Base-by-base conservation (phyloP, 2,329 filamentous ascomycete species). In the Myriosclerotinia scirpicola region DNA sequence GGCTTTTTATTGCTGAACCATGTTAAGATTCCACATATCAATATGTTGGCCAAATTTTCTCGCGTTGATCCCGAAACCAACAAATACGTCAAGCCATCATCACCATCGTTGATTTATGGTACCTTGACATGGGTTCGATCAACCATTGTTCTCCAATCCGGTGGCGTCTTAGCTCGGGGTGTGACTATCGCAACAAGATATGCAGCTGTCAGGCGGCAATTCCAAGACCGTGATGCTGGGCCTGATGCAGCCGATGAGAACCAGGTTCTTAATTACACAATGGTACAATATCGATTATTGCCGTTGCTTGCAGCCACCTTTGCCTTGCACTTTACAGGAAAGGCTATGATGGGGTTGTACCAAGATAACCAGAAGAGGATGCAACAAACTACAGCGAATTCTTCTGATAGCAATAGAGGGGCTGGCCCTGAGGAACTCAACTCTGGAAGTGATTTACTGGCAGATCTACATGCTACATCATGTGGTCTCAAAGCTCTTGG, bases 181-280 rank as follows among this genome's bases (percentile, higher is more conserved):
- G 90, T 92, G 2, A 92, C 90, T 20, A 93, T 93, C 69, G 90
- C 90, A 5, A 90, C 87, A 2, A 84, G 90, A 65, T 93, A 93
- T 78, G 87, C 86, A 67, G 85, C 90, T 3, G 86, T 93, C 5
- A 84, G 90, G 60, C 83, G 89, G n/a, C 90, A 93, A 74, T 93
- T 93, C 80, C 87, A 91, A 76, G 90, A 93, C 72, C 84, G 86
- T 6, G 90, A 92, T 77, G 85, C 87, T 7, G 81, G 83, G 38
- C 80, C 83, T 48, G 81, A 80, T 50, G 81, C 83, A 69, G 76
- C 79, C 34, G 85, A 84, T 6, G 90, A 93, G 79, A 92, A 87
- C 75, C 88, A 89, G 72, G 90, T 93, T 1, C 80, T 93, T 38
- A 90, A 93, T 80, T 93, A 93, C 78, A 91, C 89, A 69, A 92